Base-by-base conservation (phyloP, 1,284 basidiomycete genomes). In the Cutaneotrichosporon sp. region DNA sequence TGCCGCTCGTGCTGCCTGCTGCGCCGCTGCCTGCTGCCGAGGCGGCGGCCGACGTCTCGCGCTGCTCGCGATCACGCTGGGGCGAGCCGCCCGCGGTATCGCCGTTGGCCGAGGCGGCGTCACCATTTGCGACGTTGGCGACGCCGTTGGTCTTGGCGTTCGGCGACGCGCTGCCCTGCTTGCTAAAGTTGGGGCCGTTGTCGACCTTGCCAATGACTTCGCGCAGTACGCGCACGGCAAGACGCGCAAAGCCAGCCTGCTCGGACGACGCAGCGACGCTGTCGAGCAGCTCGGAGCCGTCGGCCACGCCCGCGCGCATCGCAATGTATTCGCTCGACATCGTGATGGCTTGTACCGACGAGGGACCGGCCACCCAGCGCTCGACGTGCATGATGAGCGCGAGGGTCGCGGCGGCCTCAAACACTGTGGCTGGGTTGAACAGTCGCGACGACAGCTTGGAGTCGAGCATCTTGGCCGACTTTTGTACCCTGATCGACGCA, bases 391-490 rank as follows among this genome's bases (percentile, higher is more conserved):
- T 57, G 40, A 73, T 65, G 39, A 73, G 53, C 4, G 62, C 66
- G 38, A 71, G 52, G 1, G 64, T 64, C 30, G 64, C 62, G 3
- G 67, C 63, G 10, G 66, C 59, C 52, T 73, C 70, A 33, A 73
- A 73, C 2, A 73, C 65, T 1, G 62, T 57, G 21, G 59, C 53
- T 2, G 69, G 65, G 55, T 62, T 59, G 51, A 70, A 70, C 21
- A 73, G 49, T 15, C 70, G 58, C 34, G 66, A 61, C 12, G 64
- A 63, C 30, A 70, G 50, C 55, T 67, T 73, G 15, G 64, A 48
- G 58, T 73, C 69, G 17, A 70, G 60, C 61, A 73, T 65, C 42
- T 66, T 65, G 8, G 69, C 67, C 9, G 64, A 66, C 38, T 69
- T 62, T 45, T 71, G 69, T 4, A 67, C 61, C 33, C 69, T 55